Conservation (phyloP, 805 yeast genomes). For the Danielia oregonensis region DNA sequence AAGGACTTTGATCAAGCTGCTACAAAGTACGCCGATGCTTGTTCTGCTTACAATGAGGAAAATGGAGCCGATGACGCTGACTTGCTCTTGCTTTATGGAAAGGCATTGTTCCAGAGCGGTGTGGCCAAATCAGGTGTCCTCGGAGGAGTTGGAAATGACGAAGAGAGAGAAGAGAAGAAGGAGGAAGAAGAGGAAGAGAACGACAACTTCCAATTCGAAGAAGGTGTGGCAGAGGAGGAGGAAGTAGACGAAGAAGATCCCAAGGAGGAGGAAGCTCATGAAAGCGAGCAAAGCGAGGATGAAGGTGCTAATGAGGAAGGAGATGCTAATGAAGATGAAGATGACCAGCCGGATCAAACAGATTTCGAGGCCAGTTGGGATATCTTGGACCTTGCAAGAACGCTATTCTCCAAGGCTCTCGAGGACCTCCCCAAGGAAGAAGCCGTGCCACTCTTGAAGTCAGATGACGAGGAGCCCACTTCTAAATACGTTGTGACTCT, state of each 20-base stretch:
- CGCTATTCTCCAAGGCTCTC: conserved; percentile 50
- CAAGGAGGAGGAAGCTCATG: conserved; percentile 8
- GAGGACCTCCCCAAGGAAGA: conserved; percentile 16
- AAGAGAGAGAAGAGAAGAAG: conserved; percentile 1
- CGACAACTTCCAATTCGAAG: conserved; percentile 15
- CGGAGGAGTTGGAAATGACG: conserved; percentile 37
- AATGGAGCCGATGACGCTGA: conserved; percentile 68
- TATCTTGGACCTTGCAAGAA: conserved; percentile 71
- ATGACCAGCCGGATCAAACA: conserved; percentile 44
- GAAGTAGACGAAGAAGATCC: conserved; percentile 21
- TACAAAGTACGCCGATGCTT: conserved; percentile 69
- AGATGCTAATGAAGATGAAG: conserved; percentile 24
- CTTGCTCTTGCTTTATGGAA: conserved; percentile 71
- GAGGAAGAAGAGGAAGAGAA: conserved; percentile 7
- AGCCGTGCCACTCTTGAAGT: conserved; percentile 25
- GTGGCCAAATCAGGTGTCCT: conserved; percentile 71
- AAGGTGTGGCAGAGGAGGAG: conserved; percentile 14
- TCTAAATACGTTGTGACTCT: conserved; percentile 35
- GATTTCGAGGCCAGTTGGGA: conserved; percentile 92
- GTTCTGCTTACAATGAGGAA: conserved; percentile 49
- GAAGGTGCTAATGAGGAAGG: conserved; percentile 19
- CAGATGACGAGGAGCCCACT: conserved; percentile 27
- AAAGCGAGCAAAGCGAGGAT: conserved; percentile 19
- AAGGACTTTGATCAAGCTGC: conserved; percentile 68
- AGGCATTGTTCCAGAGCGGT: conserved; percentile 74